These are phyloP conservation scores for Cystobasidium sp. DNA, from an alignment of 1,284 basidiomycete species.

Conservation along the genomic window DNA sequence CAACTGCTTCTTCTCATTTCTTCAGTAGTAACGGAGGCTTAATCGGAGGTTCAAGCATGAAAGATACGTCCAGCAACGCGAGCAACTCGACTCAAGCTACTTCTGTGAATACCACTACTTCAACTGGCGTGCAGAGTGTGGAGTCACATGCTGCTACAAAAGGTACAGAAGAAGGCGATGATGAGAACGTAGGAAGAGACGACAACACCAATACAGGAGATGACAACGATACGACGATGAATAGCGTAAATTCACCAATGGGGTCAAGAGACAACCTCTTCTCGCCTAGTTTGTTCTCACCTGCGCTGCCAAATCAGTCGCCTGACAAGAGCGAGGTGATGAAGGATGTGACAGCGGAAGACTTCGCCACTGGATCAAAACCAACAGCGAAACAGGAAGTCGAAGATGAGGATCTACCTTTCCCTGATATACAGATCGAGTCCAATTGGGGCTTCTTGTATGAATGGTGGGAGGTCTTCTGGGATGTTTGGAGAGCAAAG, in stretches of 20 bases:
- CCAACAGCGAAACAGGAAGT: not conserved
- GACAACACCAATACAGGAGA: not conserved
- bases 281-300: conserved; percentile 21
- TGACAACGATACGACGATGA: conserved; percentile 3
- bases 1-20: conserved; percentile 15
- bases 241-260: conserved; percentile 7
- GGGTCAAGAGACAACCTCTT: conserved; percentile 21
- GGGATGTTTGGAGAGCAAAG: conserved; percentile 46
- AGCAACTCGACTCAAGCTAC: conserved; percentile 16
- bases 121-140: not conserved
- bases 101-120: not conserved
- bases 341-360: not conserved
- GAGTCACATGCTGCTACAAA: conserved; percentile 23
- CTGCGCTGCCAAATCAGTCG: not conserved
- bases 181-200: not conserved
- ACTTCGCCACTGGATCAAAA: not conserved
- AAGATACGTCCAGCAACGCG: conserved; percentile 22
- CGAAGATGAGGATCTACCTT: conserved; percentile 28
- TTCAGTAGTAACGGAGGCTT: not conserved
- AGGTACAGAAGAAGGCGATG: conserved; percentile 11
- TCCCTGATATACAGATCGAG: conserved; percentile 44
- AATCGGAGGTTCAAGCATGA: conserved; percentile 3
- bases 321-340: not conserved
- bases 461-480: conserved; percentile 51
- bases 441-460: conserved; percentile 46